Evolutionary conservation across 768 basidiomycete genomes (phyloP), one percentile per base, ranked within the genome.

Genomic region (Phylloporus sp.): DNA sequence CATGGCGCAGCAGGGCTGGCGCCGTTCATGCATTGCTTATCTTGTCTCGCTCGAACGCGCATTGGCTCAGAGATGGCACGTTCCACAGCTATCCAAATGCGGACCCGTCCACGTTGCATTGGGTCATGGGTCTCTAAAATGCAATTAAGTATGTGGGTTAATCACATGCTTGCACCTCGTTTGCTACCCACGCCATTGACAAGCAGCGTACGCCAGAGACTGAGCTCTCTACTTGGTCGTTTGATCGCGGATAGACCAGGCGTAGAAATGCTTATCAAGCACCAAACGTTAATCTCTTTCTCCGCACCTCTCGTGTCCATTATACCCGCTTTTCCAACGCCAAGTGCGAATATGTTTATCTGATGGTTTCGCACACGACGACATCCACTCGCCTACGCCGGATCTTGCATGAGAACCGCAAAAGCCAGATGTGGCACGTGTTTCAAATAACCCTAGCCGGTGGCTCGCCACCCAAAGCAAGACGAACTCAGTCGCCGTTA

Each of bases 281-380:
- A 60, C 32, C 47, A 55, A 55, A 53, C 39, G 40, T 47, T 47
- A 40, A 39, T 26, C 38, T 13, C 5, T 34, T 36, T 44, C 22
- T 24, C 36, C 39, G 42, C 27, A 2, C 27, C 32, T 18, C 23
- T 45, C 27, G 26, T 34, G 53, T 56, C 56, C 15, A 32, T 13
- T 15, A 15, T 16, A 32, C 58, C 26, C 18, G 16, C n/a, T 39
- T 43, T 39, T 40, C 36, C 10, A 20, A 5, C 20, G 46, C 50
- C 51, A 41, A 45, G 27, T 47, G 53, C 38, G 34, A 34, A 36
- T 27, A 50, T 54, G 55, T 55, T 20, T n/a, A 35, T 55, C 50
- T 58, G 64, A 35, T 47, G 34, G 23, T 1, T 47, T 54, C 28
- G 38, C 39, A 11, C 29, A 16, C 34, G 15, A 45, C 34, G 18